phyloP scores from a whole-genome alignment of 495 filamentous ascomycete species.

The Hyphodiscus hymeniophilus region DNA sequence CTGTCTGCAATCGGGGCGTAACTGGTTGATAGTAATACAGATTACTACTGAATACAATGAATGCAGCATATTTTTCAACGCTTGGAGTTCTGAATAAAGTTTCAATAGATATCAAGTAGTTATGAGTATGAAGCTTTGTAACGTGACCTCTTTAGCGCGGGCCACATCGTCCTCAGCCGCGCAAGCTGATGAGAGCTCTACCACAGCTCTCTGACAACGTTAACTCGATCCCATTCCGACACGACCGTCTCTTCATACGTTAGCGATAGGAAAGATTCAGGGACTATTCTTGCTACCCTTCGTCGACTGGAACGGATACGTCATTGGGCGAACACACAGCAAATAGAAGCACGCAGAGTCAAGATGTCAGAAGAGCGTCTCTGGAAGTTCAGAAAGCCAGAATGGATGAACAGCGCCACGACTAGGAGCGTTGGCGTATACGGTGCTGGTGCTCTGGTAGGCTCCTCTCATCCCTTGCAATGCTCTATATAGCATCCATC shows the following conservation, averaged over 20 bases:
- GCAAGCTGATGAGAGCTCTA: slow-evolving; percentile 12
- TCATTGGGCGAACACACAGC: neutral
- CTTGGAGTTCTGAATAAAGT: neutral
- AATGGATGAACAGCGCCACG: slow-evolving; percentile 85
- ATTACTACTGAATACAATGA: slow-evolving; percentile 16
- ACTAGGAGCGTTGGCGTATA: slow-evolving; percentile 82
- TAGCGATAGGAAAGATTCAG: too few species aligned
- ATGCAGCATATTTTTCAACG: slow-evolving; percentile 6
- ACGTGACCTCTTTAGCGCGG: slow-evolving; percentile 1
- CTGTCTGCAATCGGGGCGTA: slow-evolving; percentile 5
- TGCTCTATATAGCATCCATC: too few species aligned
- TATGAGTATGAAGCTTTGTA: too few species aligned
- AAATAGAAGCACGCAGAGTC: neutral
- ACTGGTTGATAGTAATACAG: slow-evolving; percentile 8
- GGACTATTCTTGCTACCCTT: too few species aligned
- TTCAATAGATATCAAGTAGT: too few species aligned
- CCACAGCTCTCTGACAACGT: too few species aligned
- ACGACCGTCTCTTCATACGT: too few species aligned
- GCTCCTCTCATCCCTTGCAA: slow-evolving; percentile 23
- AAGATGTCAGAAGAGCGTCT: slow-evolving; percentile 52
- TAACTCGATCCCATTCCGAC: too few species aligned
- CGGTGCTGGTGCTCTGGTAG: slow-evolving; percentile 75
- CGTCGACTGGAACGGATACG: neutral
- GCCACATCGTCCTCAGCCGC: slow-evolving; percentile 9
- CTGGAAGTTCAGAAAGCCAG: slow-evolving; percentile 70